Base-by-base conservation (phyloP, 164 flowering plant species). In the Tetracentron sinense region DNA sequence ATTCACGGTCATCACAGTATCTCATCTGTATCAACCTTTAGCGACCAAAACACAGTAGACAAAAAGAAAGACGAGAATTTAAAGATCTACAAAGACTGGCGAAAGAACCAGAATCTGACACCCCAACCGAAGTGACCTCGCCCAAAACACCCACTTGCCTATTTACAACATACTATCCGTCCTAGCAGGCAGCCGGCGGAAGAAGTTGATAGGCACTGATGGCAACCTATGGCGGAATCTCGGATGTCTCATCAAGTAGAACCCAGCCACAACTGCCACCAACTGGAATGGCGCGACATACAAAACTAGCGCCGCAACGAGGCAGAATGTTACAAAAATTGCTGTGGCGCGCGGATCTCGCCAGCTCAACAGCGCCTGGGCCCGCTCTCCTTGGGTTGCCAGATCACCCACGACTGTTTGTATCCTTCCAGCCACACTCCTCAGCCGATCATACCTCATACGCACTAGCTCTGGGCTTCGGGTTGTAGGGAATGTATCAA, bases 231-330 rank as follows among this genome's bases (percentile, higher is more conserved):
- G 76, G 20, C 95, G 82, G 64, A 92, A 86, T 60, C 95, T 80
- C 0, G 98, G 98, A 65, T 92, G 98, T 77, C 98, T 83, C 98
- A 92, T 86, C 42, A 56, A 22, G 64, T 74, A 92, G 54, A 88
- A 69, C 22, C 98, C 96, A 0, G 79, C 76, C 59, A 89, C 42
- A 10, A 82, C 92, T 2, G 84, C 86, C 47, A 88, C 59, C 46
- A 80, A 82, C 76, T 92, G 92, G 62, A 88, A 79, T 6, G 96
- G 96, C 7, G 90, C 86, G 47, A 85, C 89, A 61, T 82, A 92
- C 63, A 89, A 21, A 16, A 82, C 85, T 0, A 89, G 19, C 3
- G 98, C 96, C 5, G 92, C 81, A 0, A 81, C 61, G 14, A 85
- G 72, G 75, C 92, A 89, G 65, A 89, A 89, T 19, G 73, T 72